phyloP scores from a whole-genome alignment of 2,329 filamentous ascomycete genomes.

The Trematosphaeria pertusa region DNA sequence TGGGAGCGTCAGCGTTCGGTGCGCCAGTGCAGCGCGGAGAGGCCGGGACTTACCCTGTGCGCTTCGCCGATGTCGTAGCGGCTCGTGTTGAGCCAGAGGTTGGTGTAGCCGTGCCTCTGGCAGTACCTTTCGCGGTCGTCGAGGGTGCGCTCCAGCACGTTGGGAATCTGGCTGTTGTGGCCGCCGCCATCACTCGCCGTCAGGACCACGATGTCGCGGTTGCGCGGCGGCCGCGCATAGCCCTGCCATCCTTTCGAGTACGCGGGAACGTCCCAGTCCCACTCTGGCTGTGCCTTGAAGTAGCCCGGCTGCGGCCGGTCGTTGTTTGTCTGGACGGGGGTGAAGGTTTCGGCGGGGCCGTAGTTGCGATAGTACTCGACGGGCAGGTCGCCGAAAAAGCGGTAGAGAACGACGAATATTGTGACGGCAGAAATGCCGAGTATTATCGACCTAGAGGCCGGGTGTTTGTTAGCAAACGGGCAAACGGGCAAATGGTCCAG shows the following conservation, averaged over 20 bases:
- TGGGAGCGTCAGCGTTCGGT: background rate
- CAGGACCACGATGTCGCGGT: conserved; percentile 47
- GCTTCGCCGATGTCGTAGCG: conserved; percentile 47
- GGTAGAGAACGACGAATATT: conserved; percentile 30
- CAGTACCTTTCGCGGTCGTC: conserved; percentile 47
- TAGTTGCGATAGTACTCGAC: conserved; percentile 36
- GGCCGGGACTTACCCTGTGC: conserved; percentile 35
- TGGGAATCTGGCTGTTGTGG: conserved; percentile 50
- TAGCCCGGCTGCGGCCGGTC: conserved; percentile 35
- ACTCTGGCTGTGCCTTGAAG: conserved; percentile 42
- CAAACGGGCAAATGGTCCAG: no score
- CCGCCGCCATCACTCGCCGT: conserved; percentile 51
- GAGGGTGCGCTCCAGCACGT: conserved; percentile 43
- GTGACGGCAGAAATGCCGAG: conserved; percentile 25
- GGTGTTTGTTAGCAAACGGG: conserved; percentile 9
- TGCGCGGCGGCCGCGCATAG: conserved; percentile 40
- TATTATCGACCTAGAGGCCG: conserved; percentile 25
- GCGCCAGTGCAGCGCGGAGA: background rate
- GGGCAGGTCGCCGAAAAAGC: conserved; percentile 33
- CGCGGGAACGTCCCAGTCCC: conserved; percentile 38
- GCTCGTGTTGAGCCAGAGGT: conserved; percentile 50
- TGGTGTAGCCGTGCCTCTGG: conserved; percentile 46
- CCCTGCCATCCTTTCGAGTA: conserved; percentile 34
- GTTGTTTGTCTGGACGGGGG: conserved; percentile 26
- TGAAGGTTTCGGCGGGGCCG: conserved; percentile 22